Evolutionary conservation across 2,329 filamentous ascomycete species (phyloP).

Genomic region (Cryphonectria naterciae): DNA sequence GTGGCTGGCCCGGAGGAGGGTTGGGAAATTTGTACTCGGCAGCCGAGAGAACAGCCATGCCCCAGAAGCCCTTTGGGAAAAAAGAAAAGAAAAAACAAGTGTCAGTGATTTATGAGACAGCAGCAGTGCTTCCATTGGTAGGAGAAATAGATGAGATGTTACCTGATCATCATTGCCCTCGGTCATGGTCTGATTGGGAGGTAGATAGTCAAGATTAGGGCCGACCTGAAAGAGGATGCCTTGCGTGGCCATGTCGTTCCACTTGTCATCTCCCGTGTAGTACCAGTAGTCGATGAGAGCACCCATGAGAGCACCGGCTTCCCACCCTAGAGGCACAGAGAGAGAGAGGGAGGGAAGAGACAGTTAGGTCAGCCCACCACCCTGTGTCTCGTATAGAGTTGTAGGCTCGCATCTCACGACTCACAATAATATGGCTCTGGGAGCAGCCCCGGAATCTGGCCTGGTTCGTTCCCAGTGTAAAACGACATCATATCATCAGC

Average conservation of each 20-base stretch:
- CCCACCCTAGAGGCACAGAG: conserved; percentile 59
- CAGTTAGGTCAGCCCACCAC: conserved; percentile 14
- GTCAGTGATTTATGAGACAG: neutral
- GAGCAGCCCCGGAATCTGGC: conserved; percentile 55
- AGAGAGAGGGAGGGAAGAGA: neutral
- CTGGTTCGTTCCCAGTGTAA: conserved; percentile 54
- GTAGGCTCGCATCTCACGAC: conserved; percentile 30
- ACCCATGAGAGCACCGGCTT: conserved; percentile 72
- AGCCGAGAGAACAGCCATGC: conserved; percentile 67
- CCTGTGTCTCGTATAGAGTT: neutral
- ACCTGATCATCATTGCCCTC: conserved; percentile 71
- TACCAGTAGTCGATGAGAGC: conserved; percentile 83
- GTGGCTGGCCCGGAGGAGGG: conserved; percentile 56
- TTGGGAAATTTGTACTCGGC: conserved; percentile 68
- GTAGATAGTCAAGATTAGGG: conserved; percentile 73
- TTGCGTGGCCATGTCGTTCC: conserved; percentile 69
- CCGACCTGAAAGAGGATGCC: conserved; percentile 77
- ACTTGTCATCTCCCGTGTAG: conserved; percentile 74
- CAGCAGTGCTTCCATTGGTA: too few relatives aligned
- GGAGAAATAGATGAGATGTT: neutral
- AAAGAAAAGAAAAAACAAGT: too few relatives aligned
- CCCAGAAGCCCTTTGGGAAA: conserved; percentile 61
- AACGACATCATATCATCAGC: conserved; percentile 55
- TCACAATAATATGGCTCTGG: conserved; percentile 60
- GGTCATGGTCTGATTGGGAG: conserved; percentile 66